Base-by-base conservation (phyloP, 164 flowering plant species). In the Vitis rotundifolia region DNA sequence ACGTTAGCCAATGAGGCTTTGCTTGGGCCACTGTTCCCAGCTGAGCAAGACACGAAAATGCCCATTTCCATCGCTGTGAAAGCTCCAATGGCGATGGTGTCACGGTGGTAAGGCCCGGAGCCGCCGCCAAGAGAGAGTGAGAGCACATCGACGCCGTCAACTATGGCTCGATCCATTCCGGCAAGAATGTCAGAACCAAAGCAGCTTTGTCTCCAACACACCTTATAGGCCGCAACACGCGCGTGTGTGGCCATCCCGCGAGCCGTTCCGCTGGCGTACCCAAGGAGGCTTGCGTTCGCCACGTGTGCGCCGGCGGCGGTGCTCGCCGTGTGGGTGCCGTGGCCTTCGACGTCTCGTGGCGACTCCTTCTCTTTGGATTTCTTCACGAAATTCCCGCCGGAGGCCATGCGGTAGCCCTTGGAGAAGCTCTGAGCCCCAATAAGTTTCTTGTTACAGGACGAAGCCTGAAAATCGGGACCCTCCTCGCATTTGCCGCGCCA, bases 111-210 rank as follows among this genome's bases (percentile, higher is more conserved):
- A 9, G 89, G 87, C 0, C 68, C 84, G 3, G 91, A 79, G 4
- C 89, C 88, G n/a, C 97, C 97, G 1, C 98, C 98, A 1, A 92
- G 83, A 0, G 98, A 94, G 18, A 92, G 64, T 0, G 98, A 94
- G 0, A 94, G 79, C 2, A 94, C 94, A 61, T 94, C 86, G 2
- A 92, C 97, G 1, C 97, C 98, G 72, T 92, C 97, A 0, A 14
- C 2, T 0, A 92, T 87, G 2, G 98, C 94, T 3, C 63, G 67
- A 19, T 94, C 97, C 82, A 94, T 89, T 0, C 85, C 97, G 0
- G 97, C 95, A 0, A 94, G 83, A 2, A 94, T 87, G 69, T 92
- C 98, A 1, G 97, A 85, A 8, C 87, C 90, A 66, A 87, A 88
- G 64, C 98, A 92, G 0, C 97, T 29, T 29, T n/a, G n/a, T n/a